phyloP scores from a whole-genome alignment of 2,329 filamentous ascomycete genomes.

The Colletotrichum costaricense region DNA sequence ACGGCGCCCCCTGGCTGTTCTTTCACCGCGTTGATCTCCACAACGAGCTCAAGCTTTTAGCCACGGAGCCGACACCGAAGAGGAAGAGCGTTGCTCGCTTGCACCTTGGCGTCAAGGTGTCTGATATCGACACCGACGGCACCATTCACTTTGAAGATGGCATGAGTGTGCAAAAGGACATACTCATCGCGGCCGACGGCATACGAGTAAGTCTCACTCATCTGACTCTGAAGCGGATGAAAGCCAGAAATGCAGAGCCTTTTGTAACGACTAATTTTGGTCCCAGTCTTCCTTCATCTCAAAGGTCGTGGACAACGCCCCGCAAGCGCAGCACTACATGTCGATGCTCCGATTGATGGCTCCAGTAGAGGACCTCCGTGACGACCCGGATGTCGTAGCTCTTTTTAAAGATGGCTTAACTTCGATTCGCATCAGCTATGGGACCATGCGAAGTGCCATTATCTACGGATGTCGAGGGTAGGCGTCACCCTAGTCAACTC shows the following conservation, averaged over 20 bases:
- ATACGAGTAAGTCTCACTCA: background rate
- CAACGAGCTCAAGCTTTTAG: slow-evolving; percentile 1
- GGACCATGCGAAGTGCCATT: background rate
- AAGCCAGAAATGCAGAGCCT: too few relatives aligned
- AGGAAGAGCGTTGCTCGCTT: background rate
- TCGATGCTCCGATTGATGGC: slow-evolving; percentile 1
- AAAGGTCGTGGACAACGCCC: background rate
- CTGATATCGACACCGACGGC: background rate
- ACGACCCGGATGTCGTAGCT: background rate
- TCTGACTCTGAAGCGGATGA: too few relatives aligned
- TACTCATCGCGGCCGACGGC: slow-evolving; percentile 2
- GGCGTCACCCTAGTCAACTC: background rate
- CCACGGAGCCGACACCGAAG: background rate
- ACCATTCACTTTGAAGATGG: background rate
- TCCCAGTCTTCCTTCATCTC: background rate
- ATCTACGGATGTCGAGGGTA: slow-evolving; percentile 3
- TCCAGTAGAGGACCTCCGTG: background rate
- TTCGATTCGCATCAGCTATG: background rate
- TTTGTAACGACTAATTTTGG: background rate
- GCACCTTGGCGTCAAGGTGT: background rate
- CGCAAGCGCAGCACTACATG: background rate
- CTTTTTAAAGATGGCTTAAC: background rate
- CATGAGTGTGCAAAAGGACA: background rate
- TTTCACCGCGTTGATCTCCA: slow-evolving; percentile 16
- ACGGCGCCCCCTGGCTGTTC: background rate